Conservation (phyloP, 768 basidiomycete genomes). For the Harrya chromipes region DNA sequence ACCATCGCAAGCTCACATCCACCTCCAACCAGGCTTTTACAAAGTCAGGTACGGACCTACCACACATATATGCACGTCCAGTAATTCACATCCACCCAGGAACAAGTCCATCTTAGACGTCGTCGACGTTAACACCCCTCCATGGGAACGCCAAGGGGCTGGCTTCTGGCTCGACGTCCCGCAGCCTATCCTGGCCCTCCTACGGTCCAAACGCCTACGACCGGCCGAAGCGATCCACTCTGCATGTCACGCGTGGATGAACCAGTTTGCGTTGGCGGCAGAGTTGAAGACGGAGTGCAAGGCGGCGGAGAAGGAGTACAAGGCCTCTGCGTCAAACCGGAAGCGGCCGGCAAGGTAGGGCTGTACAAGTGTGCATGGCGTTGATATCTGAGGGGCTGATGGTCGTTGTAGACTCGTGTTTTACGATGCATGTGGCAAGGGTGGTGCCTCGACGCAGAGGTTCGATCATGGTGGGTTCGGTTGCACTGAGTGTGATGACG, state of each 20-base stretch:
- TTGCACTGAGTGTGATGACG: not conserved
- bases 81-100: conserved; percentile 32
- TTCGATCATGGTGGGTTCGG: conserved; percentile 70
- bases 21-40: conserved; percentile 58
- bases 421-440: conserved; percentile 69
- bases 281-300: conserved; percentile 86
- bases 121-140: conserved; percentile 73
- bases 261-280: conserved; percentile 63
- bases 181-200: conserved; percentile 44
- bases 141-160: conserved; percentile 69
- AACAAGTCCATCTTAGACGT: conserved; percentile 65
- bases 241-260: conserved; percentile 80
- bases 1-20: not conserved
- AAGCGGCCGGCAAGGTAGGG: conserved; percentile 59
- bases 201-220: conserved; percentile 54
- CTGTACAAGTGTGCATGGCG: not conserved
- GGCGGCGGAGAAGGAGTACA: conserved; percentile 71
- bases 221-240: conserved; percentile 82
- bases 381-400: not conserved
- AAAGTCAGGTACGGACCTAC: conserved; percentile 57
- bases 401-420: conserved; percentile 61
- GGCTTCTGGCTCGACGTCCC: conserved; percentile 84
- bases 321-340: conserved; percentile 44
- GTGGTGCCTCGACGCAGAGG: conserved; percentile 71
- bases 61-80: not conserved